These are phyloP conservation scores for Pochonia chlamydosporia DNA, from an alignment of 2,329 filamentous ascomycete genomes.

Conservation along the genomic window DNA sequence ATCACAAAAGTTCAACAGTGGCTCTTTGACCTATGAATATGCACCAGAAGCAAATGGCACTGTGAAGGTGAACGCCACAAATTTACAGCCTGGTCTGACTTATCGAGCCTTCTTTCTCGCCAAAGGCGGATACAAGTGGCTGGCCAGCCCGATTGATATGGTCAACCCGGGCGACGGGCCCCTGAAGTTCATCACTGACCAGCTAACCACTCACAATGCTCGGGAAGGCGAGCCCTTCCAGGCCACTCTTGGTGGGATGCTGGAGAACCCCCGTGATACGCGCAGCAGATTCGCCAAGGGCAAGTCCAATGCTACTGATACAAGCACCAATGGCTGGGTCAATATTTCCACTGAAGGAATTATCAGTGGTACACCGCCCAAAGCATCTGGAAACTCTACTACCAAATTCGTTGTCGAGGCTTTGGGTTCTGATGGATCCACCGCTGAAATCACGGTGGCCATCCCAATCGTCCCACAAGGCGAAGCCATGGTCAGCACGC, in stretches of 20 bases:
- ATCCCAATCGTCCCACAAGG: slow-evolving; percentile 25
- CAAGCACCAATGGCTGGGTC: slow-evolving; percentile 21
- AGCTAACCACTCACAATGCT: slow-evolving; percentile 29
- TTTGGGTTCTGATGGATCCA: slow-evolving; percentile 17
- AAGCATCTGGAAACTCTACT: slow-evolving; percentile 12
- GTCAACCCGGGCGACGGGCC: slow-evolving; percentile 15
- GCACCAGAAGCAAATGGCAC: slow-evolving; percentile 21
- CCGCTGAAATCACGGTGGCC: slow-evolving; percentile 19
- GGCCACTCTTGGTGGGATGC: slow-evolving; percentile 25
- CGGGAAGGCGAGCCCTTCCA: slow-evolving; percentile 26
- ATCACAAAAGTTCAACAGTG: slow-evolving; percentile 20
- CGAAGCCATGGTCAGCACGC: slow-evolving; percentile 23
- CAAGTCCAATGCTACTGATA: slow-evolving; percentile 9
- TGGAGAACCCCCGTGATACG: slow-evolving; percentile 19
- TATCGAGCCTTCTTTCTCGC: slow-evolving; percentile 33
- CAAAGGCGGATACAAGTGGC: slow-evolving; percentile 28
- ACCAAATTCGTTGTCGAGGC: slow-evolving; percentile 22
- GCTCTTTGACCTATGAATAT: slow-evolving; percentile 28
- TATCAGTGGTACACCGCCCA: slow-evolving; percentile 28
- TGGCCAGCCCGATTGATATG: slow-evolving; percentile 27
- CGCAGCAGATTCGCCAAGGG: slow-evolving; percentile 22
- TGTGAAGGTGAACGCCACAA: slow-evolving; percentile 17
- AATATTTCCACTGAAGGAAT: slow-evolving; percentile 23
- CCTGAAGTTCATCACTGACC: slow-evolving; percentile 23
- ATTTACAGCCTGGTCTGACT: slow-evolving; percentile 19